A percentile compares a stretch with the other conserved stretches of the same genome.
Conservation (phyloP, 2,329 filamentous ascomycete genomes). For the Exophiala calicioides region DNA sequence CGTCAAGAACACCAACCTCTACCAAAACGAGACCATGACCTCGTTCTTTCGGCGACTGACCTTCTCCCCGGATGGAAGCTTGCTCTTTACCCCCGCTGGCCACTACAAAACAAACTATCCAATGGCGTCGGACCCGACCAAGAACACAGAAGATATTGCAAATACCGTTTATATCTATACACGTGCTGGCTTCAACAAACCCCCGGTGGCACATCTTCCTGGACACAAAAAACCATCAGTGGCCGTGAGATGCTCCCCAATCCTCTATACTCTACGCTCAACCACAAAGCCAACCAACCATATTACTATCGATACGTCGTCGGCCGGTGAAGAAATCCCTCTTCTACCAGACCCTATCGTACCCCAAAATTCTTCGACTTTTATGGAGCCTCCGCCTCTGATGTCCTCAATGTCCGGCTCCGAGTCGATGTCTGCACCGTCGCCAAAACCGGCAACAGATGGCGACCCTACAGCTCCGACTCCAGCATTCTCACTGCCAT, state of each 20-base stretch:
- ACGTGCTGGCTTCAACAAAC: slow-evolving; percentile 91
- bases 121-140: slow-evolving; percentile 66
- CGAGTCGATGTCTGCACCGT: slow-evolving; percentile 44
- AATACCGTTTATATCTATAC: slow-evolving; percentile 99
- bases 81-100: slow-evolving; percentile 90
- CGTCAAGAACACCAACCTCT: slow-evolving; percentile 82
- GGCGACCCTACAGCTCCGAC: slow-evolving; percentile 50
- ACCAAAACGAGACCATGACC: slow-evolving; percentile 93
- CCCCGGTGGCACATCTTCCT: slow-evolving; percentile 89
- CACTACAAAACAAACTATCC: slow-evolving; percentile 83
- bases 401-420: slow-evolving; percentile 52
- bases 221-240: slow-evolving; percentile 98
- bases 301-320: slow-evolving; percentile 93
- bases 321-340: slow-evolving; percentile 75
- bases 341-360: slow-evolving; percentile 79
- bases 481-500: slow-evolving; percentile 77
- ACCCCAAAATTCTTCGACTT: slow-evolving; percentile 57
- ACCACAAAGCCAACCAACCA: slow-evolving; percentile 71
- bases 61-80: slow-evolving; percentile 91
- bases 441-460: slow-evolving; percentile 49
- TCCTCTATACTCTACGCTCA: slow-evolving; percentile 80
- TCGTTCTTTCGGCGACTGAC: slow-evolving; percentile 94
- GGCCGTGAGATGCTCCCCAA: slow-evolving; percentile 88
- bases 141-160: slow-evolving; percentile 78
- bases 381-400: slow-evolving; percentile 80